Percentiles rank a stretch among this genome's conserved stretches.
These are phyloP conservation scores for Beauveria sp. DNA, from an alignment of 2,329 filamentous ascomycete genomes.

Conservation along the genomic window DNA sequence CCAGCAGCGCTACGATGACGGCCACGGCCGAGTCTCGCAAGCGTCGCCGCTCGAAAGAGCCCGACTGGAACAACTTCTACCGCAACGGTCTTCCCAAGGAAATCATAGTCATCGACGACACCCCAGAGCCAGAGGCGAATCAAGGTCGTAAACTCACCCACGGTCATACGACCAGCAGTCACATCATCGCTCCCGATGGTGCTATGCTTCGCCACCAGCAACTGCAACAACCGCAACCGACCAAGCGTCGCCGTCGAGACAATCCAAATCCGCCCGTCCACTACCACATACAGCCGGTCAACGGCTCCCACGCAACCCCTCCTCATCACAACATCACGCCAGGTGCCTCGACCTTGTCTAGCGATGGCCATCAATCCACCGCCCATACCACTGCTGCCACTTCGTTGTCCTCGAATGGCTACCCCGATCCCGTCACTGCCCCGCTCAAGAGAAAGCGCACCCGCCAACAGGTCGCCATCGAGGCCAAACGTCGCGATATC, in stretches of 20 bases:
- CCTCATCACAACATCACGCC: conserved; percentile 58
- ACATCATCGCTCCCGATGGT: conserved; percentile 20
- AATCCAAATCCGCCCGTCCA: conserved; percentile 35
- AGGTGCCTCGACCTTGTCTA: conserved; percentile 67
- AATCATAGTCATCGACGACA: conserved; percentile 78
- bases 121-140: conserved; percentile 48
- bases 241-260: conserved; percentile 69
- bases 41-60: conserved; percentile 52
- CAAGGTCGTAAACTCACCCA: conserved; percentile 33
- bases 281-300: conserved; percentile 64
- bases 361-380: conserved; percentile 72
- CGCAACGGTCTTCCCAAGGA: conserved; percentile 77
- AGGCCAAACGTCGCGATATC: conserved; percentile 70
- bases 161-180: conserved; percentile 24
- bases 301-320: conserved; percentile 59
- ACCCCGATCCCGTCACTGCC: conserved; percentile 58
- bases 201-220: conserved; percentile 22
- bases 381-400: conserved; percentile 84
- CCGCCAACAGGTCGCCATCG: conserved; percentile 72
- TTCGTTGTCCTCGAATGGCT: conserved; percentile 56
- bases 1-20: conserved; percentile 13
- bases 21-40: conserved; percentile 34
- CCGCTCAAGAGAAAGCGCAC: conserved; percentile 89
- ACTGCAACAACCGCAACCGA: conserved; percentile 38
- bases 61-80: conserved; percentile 76